These are phyloP conservation scores for Tilletiaria anomala DNA, from an alignment of 1,284 basidiomycete species.

Conservation along the genomic window DNA sequence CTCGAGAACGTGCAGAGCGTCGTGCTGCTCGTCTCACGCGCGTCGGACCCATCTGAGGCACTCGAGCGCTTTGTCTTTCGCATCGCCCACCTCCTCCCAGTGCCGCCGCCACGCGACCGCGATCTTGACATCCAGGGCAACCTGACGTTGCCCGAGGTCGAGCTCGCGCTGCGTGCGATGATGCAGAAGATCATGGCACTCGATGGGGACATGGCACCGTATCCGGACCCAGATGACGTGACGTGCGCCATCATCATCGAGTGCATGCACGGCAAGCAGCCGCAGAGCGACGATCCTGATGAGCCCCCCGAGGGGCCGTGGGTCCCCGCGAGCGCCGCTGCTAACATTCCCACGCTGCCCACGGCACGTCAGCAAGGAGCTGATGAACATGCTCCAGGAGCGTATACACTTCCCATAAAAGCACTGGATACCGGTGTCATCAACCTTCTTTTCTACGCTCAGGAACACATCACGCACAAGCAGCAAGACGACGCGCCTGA, in stretches of 20 bases:
- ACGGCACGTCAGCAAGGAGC: too few species aligned
- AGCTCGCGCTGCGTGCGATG: constrained; percentile 1
- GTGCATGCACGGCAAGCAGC: too few species aligned
- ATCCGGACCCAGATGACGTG: background rate
- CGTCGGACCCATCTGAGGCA: background rate
- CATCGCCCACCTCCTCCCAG: constrained; percentile 1
- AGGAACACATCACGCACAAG: too few species aligned
- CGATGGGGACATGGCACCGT: background rate
- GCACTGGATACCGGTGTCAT: constrained; percentile 1
- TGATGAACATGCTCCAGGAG: too few species aligned
- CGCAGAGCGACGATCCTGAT: too few species aligned
- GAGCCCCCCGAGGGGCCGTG: too few species aligned
- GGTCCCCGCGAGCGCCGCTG: too few species aligned
- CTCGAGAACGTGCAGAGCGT: background rate
- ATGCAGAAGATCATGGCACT: constrained; percentile 1
- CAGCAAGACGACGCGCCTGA: too few species aligned
- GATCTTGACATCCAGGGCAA: background rate
- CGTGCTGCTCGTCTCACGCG: background rate
- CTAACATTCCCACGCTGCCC: too few species aligned
- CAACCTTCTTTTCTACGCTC: too few species aligned
- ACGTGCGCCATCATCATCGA: too few species aligned
- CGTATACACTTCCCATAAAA: constrained; percentile 1
- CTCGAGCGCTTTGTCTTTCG: constrained; percentile 3
- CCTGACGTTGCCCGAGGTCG: background rate
- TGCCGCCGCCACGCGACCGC: constrained; percentile 1